A percentile compares a stretch with the other conserved stretches of the same genome.
These are phyloP conservation scores for Hortiboletus campestris DNA, from an alignment of 768 basidiomycete species.

Conservation along the genomic window DNA sequence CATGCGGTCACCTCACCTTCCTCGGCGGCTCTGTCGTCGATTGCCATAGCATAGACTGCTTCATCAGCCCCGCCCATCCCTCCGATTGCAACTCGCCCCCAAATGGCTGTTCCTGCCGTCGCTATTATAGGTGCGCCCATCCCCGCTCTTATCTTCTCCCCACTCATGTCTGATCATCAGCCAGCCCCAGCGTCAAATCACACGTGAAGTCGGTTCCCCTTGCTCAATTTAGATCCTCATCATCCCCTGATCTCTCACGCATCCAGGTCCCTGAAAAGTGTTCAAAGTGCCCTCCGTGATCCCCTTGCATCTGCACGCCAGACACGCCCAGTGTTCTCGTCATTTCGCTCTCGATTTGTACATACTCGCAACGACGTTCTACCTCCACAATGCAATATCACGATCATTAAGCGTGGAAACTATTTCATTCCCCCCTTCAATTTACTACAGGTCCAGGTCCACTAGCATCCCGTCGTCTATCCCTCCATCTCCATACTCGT, in stretches of 20 bases:
- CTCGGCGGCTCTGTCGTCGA: conserved; percentile 46
- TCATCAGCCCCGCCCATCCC: conserved; percentile 50
- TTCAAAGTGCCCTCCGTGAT: conserved; percentile 32
- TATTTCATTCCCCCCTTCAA: neutral
- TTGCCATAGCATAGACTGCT: conserved; percentile 51
- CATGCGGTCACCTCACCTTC: conserved; percentile 58
- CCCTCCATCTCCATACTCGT: conserved; percentile 67
- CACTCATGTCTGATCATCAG: conserved; percentile 23
- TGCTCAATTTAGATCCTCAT: conserved; percentile 6
- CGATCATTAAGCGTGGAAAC: neutral
- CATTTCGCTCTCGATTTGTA: conserved; percentile 5
- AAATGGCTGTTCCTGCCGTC: conserved; percentile 47
- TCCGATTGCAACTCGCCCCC: conserved; percentile 37
- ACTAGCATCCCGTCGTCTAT: conserved; percentile 61
- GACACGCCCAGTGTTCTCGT: no score
- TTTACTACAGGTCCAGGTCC: conserved; percentile 46
- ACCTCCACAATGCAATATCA: conserved; percentile 15
- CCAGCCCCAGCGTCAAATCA: conserved; percentile 54
- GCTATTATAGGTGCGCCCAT: conserved; percentile 50
- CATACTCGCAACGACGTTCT: conserved; percentile 6
- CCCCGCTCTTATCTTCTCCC: neutral
- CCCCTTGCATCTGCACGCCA: neutral
- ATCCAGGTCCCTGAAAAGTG: conserved; percentile 40
- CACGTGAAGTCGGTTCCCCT: conserved; percentile 40
- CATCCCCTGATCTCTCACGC: conserved; percentile 14